Conservation (phyloP, 768 basidiomycete species). For the Arthromyces matolae region DNA sequence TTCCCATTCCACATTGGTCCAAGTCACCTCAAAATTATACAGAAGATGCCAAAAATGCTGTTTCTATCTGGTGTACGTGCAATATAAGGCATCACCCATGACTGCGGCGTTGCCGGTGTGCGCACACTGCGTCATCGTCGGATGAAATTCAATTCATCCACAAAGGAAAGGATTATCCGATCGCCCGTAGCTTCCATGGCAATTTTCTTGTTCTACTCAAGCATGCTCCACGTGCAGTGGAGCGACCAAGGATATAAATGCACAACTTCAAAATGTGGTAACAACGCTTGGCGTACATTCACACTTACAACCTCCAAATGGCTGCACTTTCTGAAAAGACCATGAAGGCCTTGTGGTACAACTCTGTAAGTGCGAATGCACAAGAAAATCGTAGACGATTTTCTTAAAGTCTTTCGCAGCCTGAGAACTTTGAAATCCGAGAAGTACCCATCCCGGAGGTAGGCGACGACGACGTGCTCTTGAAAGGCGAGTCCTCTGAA, state of each 20-base stretch:
- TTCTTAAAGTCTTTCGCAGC: constrained; percentile 35
- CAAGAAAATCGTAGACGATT: constrained; percentile 10
- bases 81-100: no score
- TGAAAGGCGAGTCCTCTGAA: constrained; percentile 47
- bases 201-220: neutral
- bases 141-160: no score
- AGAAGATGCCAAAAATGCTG: no score
- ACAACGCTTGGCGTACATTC: neutral
- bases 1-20: no score
- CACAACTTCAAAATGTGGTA: neutral
- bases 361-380: constrained; percentile 36
- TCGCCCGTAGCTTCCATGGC: constrained; percentile 2
- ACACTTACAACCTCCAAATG: constrained; percentile 27
- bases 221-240: constrained; percentile 10
- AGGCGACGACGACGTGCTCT: constrained; percentile 66
- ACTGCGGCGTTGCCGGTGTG: no score
- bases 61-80: no score
- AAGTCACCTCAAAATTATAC: no score
- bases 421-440: constrained; percentile 62
- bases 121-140: no score
- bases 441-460: constrained; percentile 64
- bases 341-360: constrained; percentile 69
- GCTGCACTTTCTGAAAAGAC: constrained; percentile 36
- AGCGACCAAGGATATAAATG: constrained; percentile 3
- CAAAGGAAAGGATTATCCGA: neutral